Base-by-base conservation (phyloP, 2,329 filamentous ascomycete species). In the Camptophora hylomeconis region DNA sequence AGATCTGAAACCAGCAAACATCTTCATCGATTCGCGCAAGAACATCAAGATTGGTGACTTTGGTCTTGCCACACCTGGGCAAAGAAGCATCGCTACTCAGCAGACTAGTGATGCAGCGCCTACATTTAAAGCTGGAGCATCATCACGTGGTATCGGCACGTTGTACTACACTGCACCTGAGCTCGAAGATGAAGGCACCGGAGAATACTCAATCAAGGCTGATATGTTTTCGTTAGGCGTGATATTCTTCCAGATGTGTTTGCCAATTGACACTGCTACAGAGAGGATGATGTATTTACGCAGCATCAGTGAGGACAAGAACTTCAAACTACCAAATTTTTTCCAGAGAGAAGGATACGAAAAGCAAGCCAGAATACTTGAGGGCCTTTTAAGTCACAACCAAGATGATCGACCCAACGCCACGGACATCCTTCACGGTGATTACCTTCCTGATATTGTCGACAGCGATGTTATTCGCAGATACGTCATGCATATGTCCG, bases 211-310 rank as follows among this genome's bases (percentile, higher is more conserved):
- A 35, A 76, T 82, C 33, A 95, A 94, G 53, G 86, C 95, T 1
- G 89, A 98, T 58, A 95, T 98, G 87, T 98, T 89, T 50, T 94
- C 87, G 0, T 65, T 98, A 22, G 89, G 89, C 0, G 80, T 98
- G 39, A 95, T 98, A 33, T 92, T 98, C 57, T 95, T 94, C 43
- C 89, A 98, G 54, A 98, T 98, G 89, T 92, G 80, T 47, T 63
- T 71, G 40, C 58, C 66, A 3, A 54, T 77, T 24, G 58, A 59
- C 11, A 77, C 73, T 1, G 63, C 58, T 2, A 76, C 75, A 68
- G 74, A 78, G 46, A 61, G 73, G 21, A 67, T 69, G 36, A 57
- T 65, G 21, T 64, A 86, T 3, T 63, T 94, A 16, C 24, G 33
- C 11, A 32, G 26, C 10, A 27, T 42, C 68, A 31, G 64, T 94